These are phyloP conservation scores for Gracilaria gracilis DNA, from an alignment of 23 red algal genomes.

Conservation along the genomic window DNA sequence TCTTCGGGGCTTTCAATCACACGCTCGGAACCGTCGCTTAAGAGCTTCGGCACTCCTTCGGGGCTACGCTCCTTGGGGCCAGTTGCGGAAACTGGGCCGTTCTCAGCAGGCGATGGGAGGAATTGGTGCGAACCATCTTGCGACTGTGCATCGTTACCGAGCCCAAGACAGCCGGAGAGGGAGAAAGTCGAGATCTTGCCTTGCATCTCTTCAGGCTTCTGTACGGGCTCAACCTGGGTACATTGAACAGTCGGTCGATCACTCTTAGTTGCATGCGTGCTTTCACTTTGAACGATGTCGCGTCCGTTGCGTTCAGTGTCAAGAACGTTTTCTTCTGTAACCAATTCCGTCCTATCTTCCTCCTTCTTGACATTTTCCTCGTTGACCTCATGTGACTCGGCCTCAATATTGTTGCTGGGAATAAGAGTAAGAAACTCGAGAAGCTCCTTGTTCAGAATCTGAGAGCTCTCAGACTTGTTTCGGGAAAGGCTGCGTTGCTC, in stretches of 20 bases:
- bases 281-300: background rate
- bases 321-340: background rate
- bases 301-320: background rate
- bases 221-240: background rate
- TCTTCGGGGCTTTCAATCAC: background rate
- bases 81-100: background rate
- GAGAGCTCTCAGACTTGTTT: background rate
- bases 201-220: background rate
- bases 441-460: background rate
- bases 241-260: background rate
- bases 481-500: background rate
- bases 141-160: background rate
- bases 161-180: background rate
- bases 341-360: background rate
- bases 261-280: background rate
- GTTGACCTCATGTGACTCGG: background rate
- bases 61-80: background rate
- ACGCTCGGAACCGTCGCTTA: background rate
- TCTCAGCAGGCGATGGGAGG: background rate
- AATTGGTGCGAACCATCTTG: background rate
- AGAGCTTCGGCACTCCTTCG: background rate
- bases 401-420: background rate
- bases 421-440: conserved; percentile 14
- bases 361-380: background rate
- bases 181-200: background rate